Evolutionary conservation across 176 grass and related monocot genomes (phyloP), one percentile per base, ranked within the genome.

Genomic region (Eragrostis nindensis): DNA sequence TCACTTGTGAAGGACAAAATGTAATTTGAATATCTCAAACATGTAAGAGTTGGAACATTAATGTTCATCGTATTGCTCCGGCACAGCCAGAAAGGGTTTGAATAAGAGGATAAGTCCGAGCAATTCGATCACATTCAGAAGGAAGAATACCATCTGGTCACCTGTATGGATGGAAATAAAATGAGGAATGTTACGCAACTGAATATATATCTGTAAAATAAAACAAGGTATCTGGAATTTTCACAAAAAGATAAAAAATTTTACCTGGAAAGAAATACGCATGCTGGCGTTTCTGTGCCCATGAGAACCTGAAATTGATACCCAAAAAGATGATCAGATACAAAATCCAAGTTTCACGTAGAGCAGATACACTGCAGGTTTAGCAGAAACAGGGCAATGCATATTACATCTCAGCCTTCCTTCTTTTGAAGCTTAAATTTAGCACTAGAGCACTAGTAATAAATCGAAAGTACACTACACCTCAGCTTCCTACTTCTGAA

Each of bases 281-380:
- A 53, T 89, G 39, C 59, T 95, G 93, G 5, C 87, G 84, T 61
- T 92, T 90, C 73, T 95, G 93, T 67, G 90, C 93, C 93, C 93
- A 95, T 8, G 93, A 95, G 61, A 95, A 92, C 68, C 93, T 96
- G 87, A 36, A 54, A 91, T 72, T 59, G 8, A 74, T 32, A 22
- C 24, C 38, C 25, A 16, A 66, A 21, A 66, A 8, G n/a, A 27
- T 27, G 22, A 12, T 21, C 36, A 73, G 60, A 22, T 19, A 18
- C 6, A 54, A 36, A 36, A 9, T 54, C 38, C 0, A 7, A 42
- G 46, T 22, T 74, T n/a, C 44, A 52, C 9, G 41, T 49, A 5
- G 42, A 73, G 13, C 12, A 25, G 12, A 25, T 24, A 21, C 5
- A 48, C 26, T 46, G 11, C 18, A 52, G 22, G 44, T 73, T 62